Conservation (phyloP, 2,329 filamentous ascomycete genomes). For the Pseudogymnoascus sp. region DNA sequence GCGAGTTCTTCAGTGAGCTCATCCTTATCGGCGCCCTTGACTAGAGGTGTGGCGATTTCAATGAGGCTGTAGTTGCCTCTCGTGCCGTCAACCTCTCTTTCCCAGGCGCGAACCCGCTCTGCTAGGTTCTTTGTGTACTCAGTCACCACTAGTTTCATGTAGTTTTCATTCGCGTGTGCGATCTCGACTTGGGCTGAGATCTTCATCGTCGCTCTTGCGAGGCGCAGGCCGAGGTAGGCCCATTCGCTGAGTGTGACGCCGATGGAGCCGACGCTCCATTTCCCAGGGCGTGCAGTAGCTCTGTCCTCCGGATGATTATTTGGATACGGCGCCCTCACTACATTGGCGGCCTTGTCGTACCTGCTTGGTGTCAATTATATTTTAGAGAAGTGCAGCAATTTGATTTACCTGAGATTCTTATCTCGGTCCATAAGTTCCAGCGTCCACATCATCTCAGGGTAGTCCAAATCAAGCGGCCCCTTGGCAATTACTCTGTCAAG, state of each 20-base stretch:
- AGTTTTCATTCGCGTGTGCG: neutral
- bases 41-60: neutral
- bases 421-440: neutral
- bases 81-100: neutral
- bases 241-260: neutral
- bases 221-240: neutral
- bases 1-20: neutral
- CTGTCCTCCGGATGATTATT: neutral
- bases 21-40: neutral
- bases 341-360: neutral
- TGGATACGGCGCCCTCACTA: neutral
- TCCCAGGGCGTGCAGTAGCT: neutral
- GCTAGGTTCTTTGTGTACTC: neutral
- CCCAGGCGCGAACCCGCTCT: neutral
- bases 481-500: neutral
- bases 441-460: neutral
- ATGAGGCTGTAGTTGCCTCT: neutral
- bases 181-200: neutral
- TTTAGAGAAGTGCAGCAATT: neutral
- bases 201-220: neutral
- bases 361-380: neutral
- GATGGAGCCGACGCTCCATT: neutral
- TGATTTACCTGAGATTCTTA: neutral
- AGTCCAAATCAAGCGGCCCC: neutral
- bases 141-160: neutral